Percentiles rank a stretch among this genome's conserved stretches.
phyloP scores from a whole-genome alignment of 352 stramenopile genomes.

The Globisporangium cederbergense region DNA sequence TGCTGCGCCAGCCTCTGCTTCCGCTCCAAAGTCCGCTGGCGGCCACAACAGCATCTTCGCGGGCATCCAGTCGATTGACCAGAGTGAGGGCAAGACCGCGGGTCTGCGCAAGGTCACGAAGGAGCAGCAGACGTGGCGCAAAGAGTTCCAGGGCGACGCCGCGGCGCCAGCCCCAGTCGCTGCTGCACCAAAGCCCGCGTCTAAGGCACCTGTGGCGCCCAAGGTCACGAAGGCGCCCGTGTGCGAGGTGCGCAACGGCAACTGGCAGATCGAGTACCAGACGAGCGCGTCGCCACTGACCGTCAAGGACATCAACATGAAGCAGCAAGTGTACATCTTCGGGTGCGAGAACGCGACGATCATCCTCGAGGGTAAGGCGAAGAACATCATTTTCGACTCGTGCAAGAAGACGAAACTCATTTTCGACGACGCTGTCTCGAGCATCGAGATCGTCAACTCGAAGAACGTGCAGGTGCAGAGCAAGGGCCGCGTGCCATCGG shows the following conservation, averaged over 20 bases:
- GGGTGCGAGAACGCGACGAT: slow-evolving; percentile 94
- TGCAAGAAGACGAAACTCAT: slow-evolving; percentile 96
- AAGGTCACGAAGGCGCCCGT: slow-evolving; percentile 48
- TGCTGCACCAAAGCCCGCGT: slow-evolving; percentile 19
- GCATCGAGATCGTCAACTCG: slow-evolving; percentile 97
- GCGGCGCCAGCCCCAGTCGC: slow-evolving; percentile 19
- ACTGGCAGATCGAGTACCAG: slow-evolving; percentile 98
- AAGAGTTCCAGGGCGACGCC: slow-evolving; percentile 88
- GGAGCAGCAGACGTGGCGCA: slow-evolving; percentile 96
- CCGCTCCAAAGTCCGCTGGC: slow-evolving; percentile 32
- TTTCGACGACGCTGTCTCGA: slow-evolving; percentile 95
- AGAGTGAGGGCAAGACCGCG: slow-evolving; percentile 90
- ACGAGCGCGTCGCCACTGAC: slow-evolving; percentile 80
- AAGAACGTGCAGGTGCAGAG: slow-evolving; percentile 96
- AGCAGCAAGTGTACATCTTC: slow-evolving; percentile 96
- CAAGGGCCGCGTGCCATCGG: slow-evolving; percentile 91
- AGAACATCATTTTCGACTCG: slow-evolving; percentile 95
- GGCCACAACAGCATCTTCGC: slow-evolving; percentile 85
- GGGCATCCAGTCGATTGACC: slow-evolving; percentile 84
- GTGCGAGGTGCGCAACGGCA: slow-evolving; percentile 91
- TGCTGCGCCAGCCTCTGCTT: slow-evolving; percentile 25
- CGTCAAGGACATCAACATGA: slow-evolving; percentile 90
- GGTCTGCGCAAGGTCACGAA: slow-evolving; percentile 95
- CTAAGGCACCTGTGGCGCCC: slow-evolving; percentile 30
- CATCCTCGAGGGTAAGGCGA: slow-evolving; percentile 96